phyloP scores from a whole-genome alignment of 1,284 basidiomycete genomes.

The Cryptococcus deneoformans region DNA sequence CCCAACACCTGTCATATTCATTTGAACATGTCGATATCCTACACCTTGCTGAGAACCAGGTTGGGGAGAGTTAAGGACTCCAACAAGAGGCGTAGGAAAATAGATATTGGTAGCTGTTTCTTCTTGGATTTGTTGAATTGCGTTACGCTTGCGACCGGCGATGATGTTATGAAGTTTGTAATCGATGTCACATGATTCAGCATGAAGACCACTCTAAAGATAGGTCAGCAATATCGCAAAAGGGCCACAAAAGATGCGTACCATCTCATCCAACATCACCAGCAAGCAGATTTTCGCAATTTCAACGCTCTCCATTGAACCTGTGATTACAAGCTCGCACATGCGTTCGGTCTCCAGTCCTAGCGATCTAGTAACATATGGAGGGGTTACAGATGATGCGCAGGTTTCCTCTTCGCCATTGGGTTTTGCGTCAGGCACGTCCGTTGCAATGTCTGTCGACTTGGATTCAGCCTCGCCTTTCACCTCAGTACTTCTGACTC shows the following conservation, averaged over 20 bases:
- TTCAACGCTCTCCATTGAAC: conserved; percentile 81
- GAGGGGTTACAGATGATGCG: not conserved
- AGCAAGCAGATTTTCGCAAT: conserved; percentile 84
- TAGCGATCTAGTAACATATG: conserved; percentile 34
- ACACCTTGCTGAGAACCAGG: conserved; percentile 30
- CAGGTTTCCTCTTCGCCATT: not conserved
- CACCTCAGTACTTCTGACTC: not conserved
- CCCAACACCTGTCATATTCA: conserved; percentile 3
- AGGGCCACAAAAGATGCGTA: conserved; percentile 51
- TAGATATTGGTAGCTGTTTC: conserved; percentile 98
- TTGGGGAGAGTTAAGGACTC: conserved; percentile 57
- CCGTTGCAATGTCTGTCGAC: not conserved
- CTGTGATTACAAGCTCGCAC: conserved; percentile 88
- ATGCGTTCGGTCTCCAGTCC: conserved; percentile 91
- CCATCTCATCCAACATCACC: conserved; percentile 92
- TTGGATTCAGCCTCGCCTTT: not conserved
- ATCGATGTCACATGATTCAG: conserved; percentile 90
- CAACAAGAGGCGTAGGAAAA: conserved; percentile 84
- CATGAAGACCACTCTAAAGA: conserved; percentile 75
- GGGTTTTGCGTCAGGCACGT: not conserved
- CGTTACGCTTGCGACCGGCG: conserved; percentile 81
- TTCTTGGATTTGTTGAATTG: conserved; percentile 91
- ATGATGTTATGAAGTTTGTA: conserved; percentile 92
- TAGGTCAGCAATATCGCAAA: conserved; percentile 1
- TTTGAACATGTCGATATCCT: conserved; percentile 26